Percentiles rank a stretch among this genome's conserved stretches.
phyloP scores from a whole-genome alignment of 805 yeast species.

The Teunomyces cretensis region DNA sequence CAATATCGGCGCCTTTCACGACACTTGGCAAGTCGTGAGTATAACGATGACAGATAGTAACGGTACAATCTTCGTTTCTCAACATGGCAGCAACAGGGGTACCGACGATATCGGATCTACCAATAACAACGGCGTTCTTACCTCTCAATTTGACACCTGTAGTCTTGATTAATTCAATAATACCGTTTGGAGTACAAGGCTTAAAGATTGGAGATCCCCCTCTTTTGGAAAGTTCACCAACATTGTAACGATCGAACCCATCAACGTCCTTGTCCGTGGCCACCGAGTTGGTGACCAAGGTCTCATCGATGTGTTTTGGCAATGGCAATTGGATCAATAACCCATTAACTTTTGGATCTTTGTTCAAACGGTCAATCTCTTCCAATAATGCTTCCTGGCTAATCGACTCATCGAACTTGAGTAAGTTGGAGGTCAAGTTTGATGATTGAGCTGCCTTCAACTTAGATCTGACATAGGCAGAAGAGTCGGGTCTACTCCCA shows the following conservation, averaged over 20 bases:
- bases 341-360: conserved; percentile 79
- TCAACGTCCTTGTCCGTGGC: conserved; percentile 85
- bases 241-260: conserved; percentile 86
- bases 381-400: conserved; percentile 60
- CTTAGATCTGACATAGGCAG: conserved; percentile 89
- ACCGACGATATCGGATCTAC: conserved; percentile 96
- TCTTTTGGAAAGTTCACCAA: conserved; percentile 86
- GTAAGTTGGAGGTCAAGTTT: conserved; percentile 64
- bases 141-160: conserved; percentile 72
- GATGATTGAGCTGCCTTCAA: conserved; percentile 87
- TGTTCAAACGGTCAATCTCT: conserved; percentile 62
- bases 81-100: conserved; percentile 86
- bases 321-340: conserved; percentile 87
- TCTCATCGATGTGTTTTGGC: conserved; percentile 79
- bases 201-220: conserved; percentile 80
- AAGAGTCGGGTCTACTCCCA: conserved; percentile 85
- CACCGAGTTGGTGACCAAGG: conserved; percentile 78
- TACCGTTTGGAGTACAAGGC: conserved; percentile 96
- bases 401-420: conserved; percentile 63
- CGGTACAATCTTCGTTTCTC: conserved; percentile 80
- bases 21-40: conserved; percentile 57
- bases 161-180: conserved; percentile 73
- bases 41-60: conserved; percentile 79
- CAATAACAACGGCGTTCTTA: conserved; percentile 84
- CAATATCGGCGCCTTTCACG: conserved; percentile 75